Evolutionary conservation across 2,329 filamentous ascomycete genomes (phyloP).

Genomic region (Ceratocystis alfenasii): DNA sequence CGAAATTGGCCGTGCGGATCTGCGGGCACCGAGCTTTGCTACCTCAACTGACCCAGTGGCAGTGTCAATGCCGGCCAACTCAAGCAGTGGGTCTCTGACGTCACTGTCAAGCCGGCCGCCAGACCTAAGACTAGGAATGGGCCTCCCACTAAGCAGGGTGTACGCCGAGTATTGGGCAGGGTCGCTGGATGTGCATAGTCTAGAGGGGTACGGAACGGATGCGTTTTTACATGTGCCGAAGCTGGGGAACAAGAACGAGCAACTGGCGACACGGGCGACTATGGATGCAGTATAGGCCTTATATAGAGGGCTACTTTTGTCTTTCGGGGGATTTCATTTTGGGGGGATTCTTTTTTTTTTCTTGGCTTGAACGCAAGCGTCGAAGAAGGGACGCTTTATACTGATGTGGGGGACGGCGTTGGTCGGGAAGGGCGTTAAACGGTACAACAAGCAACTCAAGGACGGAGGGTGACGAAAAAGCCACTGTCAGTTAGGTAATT

Average conservation of each 20-base stretch:
- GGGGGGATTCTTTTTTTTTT: neutral
- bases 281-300: constrained; percentile 57
- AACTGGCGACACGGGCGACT: constrained; percentile 63
- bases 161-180: constrained; percentile 99
- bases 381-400: too few species aligned
- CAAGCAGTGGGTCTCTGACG: constrained; percentile 53
- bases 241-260: constrained; percentile 95
- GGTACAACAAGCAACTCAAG: neutral
- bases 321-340: neutral
- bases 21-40: constrained; percentile 33
- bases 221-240: constrained; percentile 94
- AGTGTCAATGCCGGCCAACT: constrained; percentile 1
- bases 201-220: constrained; percentile 93
- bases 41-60: constrained; percentile 8
- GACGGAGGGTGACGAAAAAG: neutral
- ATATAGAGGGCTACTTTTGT: neutral
- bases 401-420: neutral
- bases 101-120: constrained; percentile 73
- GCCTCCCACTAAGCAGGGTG: constrained; percentile 80
- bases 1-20: constrained; percentile 32
- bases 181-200: constrained; percentile 74
- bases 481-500: neutral
- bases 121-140: constrained; percentile 80
- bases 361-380: too few species aligned
- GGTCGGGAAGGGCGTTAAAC: neutral